Base-by-base conservation (phyloP, 164 flowering plant species). In the Macadamia integrifolia region DNA sequence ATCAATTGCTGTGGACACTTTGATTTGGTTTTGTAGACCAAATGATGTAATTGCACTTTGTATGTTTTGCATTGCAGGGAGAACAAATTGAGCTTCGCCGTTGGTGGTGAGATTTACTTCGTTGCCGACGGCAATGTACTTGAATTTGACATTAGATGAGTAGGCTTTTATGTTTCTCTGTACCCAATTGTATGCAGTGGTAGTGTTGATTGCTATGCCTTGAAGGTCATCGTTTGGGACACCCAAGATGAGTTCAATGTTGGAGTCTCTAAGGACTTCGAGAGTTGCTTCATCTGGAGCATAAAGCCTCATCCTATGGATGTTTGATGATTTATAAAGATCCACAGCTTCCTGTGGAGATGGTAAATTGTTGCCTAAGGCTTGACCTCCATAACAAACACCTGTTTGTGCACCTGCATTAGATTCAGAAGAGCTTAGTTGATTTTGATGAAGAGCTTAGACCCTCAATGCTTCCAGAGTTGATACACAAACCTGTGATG, bases 81-180 rank as follows among this genome's bases (percentile, higher is more conserved):
- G 73, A 6, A 85, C 71, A 30, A 58, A 78, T 3, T 62, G 61
- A 0, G 74, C 83, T 42, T 32, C 5, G 40, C 40, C 40, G 5
- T 35, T 5, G 40, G 3, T 65, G 30, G 62, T 23, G 23, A 23
- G 13, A 10, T 68, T 53, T 4, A 82, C 84, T 66, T 84, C 87
- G 32, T 84, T 84, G 9, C 86, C 84, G n/a, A 84, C 88, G 0
- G 83, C 80, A 9, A 84, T 79, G 74, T 82, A 82, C 53, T 72
- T 56, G 72, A 82, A 70, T 0, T 57, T 74, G 50, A 84, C 80
- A 30, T 50, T 61, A 0, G 40, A 5, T 35, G 82, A 66, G 76
- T 65, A 46, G 48, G 31, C 29, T 46, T 11, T 43, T 14, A 84
- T 72, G 46, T 84, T 79, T 10, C 17, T 70, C 32, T 78, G 79